Base-by-base conservation (phyloP, 1,284 basidiomycete genomes). In the Apiotrichum sp. region DNA sequence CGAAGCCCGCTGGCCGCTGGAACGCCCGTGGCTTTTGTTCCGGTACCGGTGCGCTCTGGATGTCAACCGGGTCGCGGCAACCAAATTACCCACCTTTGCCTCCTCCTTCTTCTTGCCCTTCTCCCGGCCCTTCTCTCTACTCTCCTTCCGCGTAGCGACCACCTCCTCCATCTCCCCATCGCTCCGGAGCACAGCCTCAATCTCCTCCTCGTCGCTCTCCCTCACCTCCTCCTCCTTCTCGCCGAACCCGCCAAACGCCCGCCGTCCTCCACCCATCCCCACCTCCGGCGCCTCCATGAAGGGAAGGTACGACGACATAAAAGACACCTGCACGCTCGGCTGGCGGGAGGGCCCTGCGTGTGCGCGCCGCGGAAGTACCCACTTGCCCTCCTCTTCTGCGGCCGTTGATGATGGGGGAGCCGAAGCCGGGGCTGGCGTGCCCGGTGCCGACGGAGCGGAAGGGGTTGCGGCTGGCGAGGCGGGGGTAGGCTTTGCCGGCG, bases 241-340 rank as follows among this genome's bases (percentile, higher is more conserved):
- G 10, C 59, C 63, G 36, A 59, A 63, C 11, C 63, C 62, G 39
- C 66, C 66, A 53, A 68, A 68, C 35, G 58, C 50, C 40, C 62
- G 56, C 40, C 66, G 54, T 1, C 66, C 66, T 5, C 59, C 65
- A 1, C 54, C 56, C 3, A 31, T 48, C 32, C 38, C 45, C 38
- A 41, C 33, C 9, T 34, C 48, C 29, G 42, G 55, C 16, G 46
- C 56, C 32, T 63, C 58, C 40, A 69, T 48, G 50, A 69, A 71
- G 16, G 67, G 62, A 29, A 69, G 53, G 52, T 71, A 71, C 13
- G 62, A 63, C 34, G 61, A 51, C 34, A 69, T 67, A 38, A 69
- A 71, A 35, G 55, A 52, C 36, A 65, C 54, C 10, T 46, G 55
- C 10, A 48, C 36, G 14, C 45, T 8, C 9, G 36, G 45, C 5